Evolutionary conservation across 2,329 filamentous ascomycete species (phyloP).

Genomic region (Nigrospora osmanthi): DNA sequence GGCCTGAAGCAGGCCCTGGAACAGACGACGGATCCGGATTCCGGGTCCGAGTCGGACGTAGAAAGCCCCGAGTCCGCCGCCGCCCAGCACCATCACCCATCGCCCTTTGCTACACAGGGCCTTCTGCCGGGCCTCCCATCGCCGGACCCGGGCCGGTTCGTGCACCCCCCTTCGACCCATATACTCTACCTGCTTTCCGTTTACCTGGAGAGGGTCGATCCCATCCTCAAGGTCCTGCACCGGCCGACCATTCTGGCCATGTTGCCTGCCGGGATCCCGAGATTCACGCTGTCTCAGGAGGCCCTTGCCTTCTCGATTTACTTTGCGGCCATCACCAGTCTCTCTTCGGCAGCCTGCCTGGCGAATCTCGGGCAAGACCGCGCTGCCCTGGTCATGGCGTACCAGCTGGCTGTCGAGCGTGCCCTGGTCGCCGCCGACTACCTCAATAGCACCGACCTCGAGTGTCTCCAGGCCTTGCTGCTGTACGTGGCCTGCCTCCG

Average conservation of each 20-base stretch:
- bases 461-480: slow-evolving; percentile 31
- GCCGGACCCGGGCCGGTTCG: slow-evolving; percentile 3
- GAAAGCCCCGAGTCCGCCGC: slow-evolving; percentile 21
- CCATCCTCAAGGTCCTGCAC: slow-evolving; percentile 35
- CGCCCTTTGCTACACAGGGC: slow-evolving; percentile 4
- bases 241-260: slow-evolving; percentile 25
- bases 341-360: slow-evolving; percentile 21
- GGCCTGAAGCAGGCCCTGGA: slow-evolving; percentile 35
- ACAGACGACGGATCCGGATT: slow-evolving; percentile 30
- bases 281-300: slow-evolving; percentile 16
- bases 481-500: slow-evolving; percentile 34
- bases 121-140: slow-evolving; percentile 10
- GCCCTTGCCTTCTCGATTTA: slow-evolving; percentile 35
- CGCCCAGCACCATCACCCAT: slow-evolving; percentile 3
- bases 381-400: slow-evolving; percentile 20
- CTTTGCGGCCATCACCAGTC: slow-evolving; percentile 28
- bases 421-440: slow-evolving; percentile 34
- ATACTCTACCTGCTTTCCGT: slow-evolving; percentile 26
- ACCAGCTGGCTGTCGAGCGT: slow-evolving; percentile 25
- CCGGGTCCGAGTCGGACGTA: slow-evolving; percentile 23
- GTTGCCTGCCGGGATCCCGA: slow-evolving; percentile 5
- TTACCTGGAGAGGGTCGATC: slow-evolving; percentile 33
- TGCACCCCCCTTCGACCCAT: slow-evolving; percentile 28
- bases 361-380: slow-evolving; percentile 25
- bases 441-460: slow-evolving; percentile 29